Evolutionary conservation across 225 moss, liverwort and hornwort species (phyloP), one percentile per base, ranked within the genome.

Genomic region (Climacium dendroides): DNA sequence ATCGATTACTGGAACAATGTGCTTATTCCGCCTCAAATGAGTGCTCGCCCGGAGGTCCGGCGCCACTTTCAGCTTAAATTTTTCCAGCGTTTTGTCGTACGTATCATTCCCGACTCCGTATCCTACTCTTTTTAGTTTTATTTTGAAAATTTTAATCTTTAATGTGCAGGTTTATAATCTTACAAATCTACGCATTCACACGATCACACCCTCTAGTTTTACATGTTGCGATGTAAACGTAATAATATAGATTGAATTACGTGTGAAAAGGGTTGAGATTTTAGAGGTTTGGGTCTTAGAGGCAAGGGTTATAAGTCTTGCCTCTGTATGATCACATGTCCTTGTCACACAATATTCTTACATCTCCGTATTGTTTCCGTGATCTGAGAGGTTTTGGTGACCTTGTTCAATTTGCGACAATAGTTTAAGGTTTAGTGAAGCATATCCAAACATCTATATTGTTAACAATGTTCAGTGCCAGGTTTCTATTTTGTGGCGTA

Each of bases 61-160:
- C 94, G 91, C 8, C 95, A 96, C 82, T 98, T 92, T 78, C 94
- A 98, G 95, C 95, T 97, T 67, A 98, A 96, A 72, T 98, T 91
- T 59, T 98, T 95, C 89, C 96, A 96, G 84, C 92, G 95, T 19
- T 91, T 94, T 88, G 90, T 98, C 48, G 95, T 98, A 91, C 32
- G 89, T 85, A 90, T 37, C 84, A 57, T 77, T 58, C 81, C 66
- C 75, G 11, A 60, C 69, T 84, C 81, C 26, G 3, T 39, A 37
- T 43, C 58, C 53, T 35, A 47, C 35, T 74, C 26, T 62, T 24
- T 34, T 9, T 13, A 7, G 11, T 60, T 79, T 20, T 2, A 7
- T 20, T 79, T 39, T 28, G 57, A 17, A 18, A 57, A 78, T 11
- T 50, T 13, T 57, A 57, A 11, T 57, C 54, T 57, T 54, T 16